Evolutionary conservation across 495 filamentous ascomycete genomes (phyloP), one percentile per base, ranked within the genome.

Genomic region (Xylaria castorea): DNA sequence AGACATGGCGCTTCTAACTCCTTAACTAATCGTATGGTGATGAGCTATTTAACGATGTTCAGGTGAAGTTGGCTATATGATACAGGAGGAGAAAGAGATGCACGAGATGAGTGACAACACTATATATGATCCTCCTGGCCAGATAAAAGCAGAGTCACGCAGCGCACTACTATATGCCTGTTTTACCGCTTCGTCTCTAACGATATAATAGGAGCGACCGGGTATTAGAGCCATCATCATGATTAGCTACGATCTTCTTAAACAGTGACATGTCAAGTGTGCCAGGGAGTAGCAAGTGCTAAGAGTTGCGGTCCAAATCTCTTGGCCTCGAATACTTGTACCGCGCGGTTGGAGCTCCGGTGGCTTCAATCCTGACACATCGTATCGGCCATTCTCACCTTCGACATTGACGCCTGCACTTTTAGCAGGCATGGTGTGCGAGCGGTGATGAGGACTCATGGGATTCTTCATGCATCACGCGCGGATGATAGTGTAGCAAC

Each of bases 281-380:
- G 11, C 22, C 25, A 30, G 27, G 51, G 25, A 25, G 22, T 5
- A 30, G 25, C 22, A 30, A 51, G 11, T 55, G 51, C 3, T 18
- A 14, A 5, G 27, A 32, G 53, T 2, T 57, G 53, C 25, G 18
- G 51, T 18, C 27, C 14, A 18, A 57, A 55, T 16, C 25, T 55
- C 57, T 20, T 30, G 16, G 9, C 11, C 57, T 36, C 7, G 30
- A 60, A 42, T 42, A 4, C 2, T 6, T 42, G 11, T 63, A 5
- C 60, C 60, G 60, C 60, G 71, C 70, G 65, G 66, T 25, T 70
- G 74, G 62, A 18, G 16, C 9, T 32, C 25, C 18, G 16, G 20
- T n/a, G 18, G 51, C 50, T 53, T 27, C 12, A 53, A 8, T 50
- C 48, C n/a, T 53, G 8, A 22, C 14, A 34, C 27, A 2, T 12